Evolutionary conservation across 2,329 filamentous ascomycete genomes (phyloP).

Genomic region (Ascocoryne sarcoides): DNA sequence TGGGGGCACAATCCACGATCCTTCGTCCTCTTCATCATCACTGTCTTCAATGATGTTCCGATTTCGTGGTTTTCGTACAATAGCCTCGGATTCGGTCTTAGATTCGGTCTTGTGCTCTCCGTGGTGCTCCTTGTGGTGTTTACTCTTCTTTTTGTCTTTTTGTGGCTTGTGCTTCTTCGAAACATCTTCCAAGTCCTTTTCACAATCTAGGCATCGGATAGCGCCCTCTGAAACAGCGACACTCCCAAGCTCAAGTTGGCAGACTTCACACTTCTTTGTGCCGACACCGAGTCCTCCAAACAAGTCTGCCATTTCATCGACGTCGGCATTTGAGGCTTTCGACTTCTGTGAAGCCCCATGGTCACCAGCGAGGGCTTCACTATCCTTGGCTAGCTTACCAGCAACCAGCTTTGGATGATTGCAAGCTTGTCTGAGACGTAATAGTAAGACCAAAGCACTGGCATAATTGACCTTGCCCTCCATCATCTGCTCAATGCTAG

Average conservation of each 20-base stretch:
- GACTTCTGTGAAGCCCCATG: slow-evolving; percentile 36
- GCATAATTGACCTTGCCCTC: slow-evolving; percentile 78
- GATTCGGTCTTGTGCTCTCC: slow-evolving; percentile 8
- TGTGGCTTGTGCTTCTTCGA: slow-evolving; percentile 33
- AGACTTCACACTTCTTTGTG: slow-evolving; percentile 29
- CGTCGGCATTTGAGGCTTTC: slow-evolving; percentile 41
- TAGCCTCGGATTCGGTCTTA: neutral
- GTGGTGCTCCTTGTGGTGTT: slow-evolving; percentile 24
- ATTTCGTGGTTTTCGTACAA: slow-evolving; percentile 26
- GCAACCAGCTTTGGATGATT: slow-evolving; percentile 88
- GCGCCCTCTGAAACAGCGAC: slow-evolving; percentile 32
- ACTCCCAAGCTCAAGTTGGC: slow-evolving; percentile 25
- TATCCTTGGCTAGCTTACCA: slow-evolving; percentile 77
- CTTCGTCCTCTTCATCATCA: slow-evolving; percentile 54
- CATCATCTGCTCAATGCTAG: slow-evolving; percentile 85
- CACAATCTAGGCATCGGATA: slow-evolving; percentile 64
- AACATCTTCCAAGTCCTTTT: slow-evolving; percentile 61
- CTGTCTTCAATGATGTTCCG: slow-evolving; percentile 53
- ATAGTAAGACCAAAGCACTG: slow-evolving; percentile 82
- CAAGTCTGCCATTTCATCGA: slow-evolving; percentile 78
- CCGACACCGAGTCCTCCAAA: slow-evolving; percentile 65
- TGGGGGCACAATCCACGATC: slow-evolving; percentile 71
- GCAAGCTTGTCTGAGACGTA: slow-evolving; percentile 85
- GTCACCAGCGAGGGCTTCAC: slow-evolving; percentile 68
- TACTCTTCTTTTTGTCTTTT: slow-evolving; percentile 33